Base-by-base conservation (phyloP, 208 protist genomes). In the Trichomonas vaginalis region DNA sequence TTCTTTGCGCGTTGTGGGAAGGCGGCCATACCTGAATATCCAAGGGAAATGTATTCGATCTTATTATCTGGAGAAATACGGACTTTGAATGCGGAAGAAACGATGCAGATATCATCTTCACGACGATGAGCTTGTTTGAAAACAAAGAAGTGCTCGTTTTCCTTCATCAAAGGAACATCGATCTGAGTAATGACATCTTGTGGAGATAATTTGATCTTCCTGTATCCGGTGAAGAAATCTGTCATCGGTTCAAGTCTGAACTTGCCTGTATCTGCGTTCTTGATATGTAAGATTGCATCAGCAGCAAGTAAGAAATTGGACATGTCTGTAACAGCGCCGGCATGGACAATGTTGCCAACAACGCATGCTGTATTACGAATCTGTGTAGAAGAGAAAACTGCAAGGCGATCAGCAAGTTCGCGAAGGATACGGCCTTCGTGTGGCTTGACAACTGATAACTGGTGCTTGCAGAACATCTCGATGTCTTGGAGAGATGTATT, bases 51-150 rank as follows among this genome's bases (percentile, higher is more conserved):
- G 10, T 97, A 95, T 46, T 96, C 88, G 40, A 97, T 96, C 4
- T 3, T 95, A 39, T 95, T 96, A 32, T 23, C 45, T 35, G 39
- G 37, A 49, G 40, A 56, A 49, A 96, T 40, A 32, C 48, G 82
- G 32, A 96, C 48, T 61, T 95, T 96, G 88, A 98, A 96, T 14
- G 95, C 96, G 62, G 96, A 95, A 62, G 96, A 98, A 21, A 98
- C 97, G 49, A 98, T 98, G 32, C 97, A 97, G 96, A 98, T 98
- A 96, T 98, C 98, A 96, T 98, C 98, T 27, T 98, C 97, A 82
- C 97, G 96, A 0, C 98, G 95, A 61, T 97, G 96, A 0, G 97
- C 95, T 95, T 98, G 97, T 95, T 98, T 98, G 95, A 96, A 98
- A 32, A 97, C 96, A 46, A 97, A 47, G 27, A 97, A 48, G 87